phyloP scores from a whole-genome alignment of 2,329 filamentous ascomycete genomes.

The Berkeleyomyces rouxiae region DNA sequence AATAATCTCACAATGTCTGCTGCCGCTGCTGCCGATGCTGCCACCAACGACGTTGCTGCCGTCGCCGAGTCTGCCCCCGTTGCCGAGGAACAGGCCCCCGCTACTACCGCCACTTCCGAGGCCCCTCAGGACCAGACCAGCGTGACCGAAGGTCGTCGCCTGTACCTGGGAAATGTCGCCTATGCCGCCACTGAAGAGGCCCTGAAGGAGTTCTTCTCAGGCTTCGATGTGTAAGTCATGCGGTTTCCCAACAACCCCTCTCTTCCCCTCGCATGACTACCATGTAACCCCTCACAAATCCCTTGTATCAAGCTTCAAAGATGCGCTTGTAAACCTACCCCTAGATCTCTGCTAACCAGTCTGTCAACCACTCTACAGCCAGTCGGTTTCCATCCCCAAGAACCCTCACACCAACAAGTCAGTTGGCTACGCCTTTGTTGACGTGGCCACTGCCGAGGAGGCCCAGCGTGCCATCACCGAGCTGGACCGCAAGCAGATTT shows the following conservation, averaged over 20 bases:
- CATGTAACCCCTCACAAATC: not conserved
- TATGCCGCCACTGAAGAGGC: slow-evolving; percentile 99
- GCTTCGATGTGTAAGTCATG: slow-evolving; percentile 85
- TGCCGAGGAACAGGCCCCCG: slow-evolving; percentile 49
- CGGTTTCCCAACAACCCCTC: not conserved
- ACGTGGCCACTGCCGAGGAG: slow-evolving; percentile 85
- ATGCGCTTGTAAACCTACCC: no score
- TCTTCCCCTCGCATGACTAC: not conserved
- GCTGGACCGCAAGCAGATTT: slow-evolving; percentile 92
- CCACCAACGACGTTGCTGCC: slow-evolving; percentile 10
- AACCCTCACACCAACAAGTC: slow-evolving; percentile 97
- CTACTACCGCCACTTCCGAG: slow-evolving; percentile 59
- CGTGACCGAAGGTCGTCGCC: slow-evolving; percentile 94
- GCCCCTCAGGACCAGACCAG: slow-evolving; percentile 61
- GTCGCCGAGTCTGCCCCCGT: slow-evolving; percentile 8
- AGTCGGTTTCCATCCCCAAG: slow-evolving; percentile 97
- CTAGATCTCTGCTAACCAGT: not conserved
- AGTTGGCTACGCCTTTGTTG: slow-evolving; percentile 97
- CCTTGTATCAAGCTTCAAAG: not conserved
- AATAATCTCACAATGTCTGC: slow-evolving; percentile 63
- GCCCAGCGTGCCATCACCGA: slow-evolving; percentile 89
- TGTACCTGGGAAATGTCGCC: slow-evolving; percentile 99
- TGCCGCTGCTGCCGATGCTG: slow-evolving; percentile 22
- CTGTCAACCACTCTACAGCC: slow-evolving; percentile 39
- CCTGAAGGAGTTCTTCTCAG: slow-evolving; percentile 99